A percentile compares a stretch with the other conserved stretches of the same genome.
phyloP scores from a whole-genome alignment of 2,329 filamentous ascomycete species.

The Colletotrichum simmondsii region DNA sequence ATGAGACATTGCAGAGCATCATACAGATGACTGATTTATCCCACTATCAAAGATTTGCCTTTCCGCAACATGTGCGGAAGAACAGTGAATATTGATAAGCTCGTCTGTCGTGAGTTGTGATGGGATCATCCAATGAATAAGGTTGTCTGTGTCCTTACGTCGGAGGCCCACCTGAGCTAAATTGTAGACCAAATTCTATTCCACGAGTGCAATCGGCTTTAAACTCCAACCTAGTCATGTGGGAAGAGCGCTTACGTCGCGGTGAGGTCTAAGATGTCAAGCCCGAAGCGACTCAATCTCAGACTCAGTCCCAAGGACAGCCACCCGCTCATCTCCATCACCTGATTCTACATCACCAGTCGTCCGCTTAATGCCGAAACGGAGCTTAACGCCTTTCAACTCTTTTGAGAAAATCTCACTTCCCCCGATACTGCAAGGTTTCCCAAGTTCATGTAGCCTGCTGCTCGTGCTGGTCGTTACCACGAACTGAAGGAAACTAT shows the following conservation, averaged over 20 bases:
- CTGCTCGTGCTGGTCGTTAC: neutral
- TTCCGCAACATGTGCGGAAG: no score
- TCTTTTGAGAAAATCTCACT: neutral
- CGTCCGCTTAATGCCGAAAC: neutral
- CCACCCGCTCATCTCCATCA: neutral
- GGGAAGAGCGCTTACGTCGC: neutral
- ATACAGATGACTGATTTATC: no score
- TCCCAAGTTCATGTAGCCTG: neutral
- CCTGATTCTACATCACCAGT: neutral
- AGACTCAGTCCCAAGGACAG: neutral
- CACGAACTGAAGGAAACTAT: conserved; percentile 1
- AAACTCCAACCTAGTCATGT: no score
- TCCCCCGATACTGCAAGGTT: neutral
- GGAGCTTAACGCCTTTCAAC: neutral
- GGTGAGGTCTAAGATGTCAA: neutral
- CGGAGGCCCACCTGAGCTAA: no score
- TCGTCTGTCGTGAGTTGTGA: no score
- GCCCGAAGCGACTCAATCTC: neutral
- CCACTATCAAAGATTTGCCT: no score
- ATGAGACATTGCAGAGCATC: no score
- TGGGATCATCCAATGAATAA: no score
- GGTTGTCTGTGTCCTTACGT: no score
- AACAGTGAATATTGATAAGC: no score
- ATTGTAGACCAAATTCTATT: no score
- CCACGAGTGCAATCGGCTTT: no score